Conservation (phyloP, 352 stramenopile genomes). For the Phytophthora vignae region DNA sequence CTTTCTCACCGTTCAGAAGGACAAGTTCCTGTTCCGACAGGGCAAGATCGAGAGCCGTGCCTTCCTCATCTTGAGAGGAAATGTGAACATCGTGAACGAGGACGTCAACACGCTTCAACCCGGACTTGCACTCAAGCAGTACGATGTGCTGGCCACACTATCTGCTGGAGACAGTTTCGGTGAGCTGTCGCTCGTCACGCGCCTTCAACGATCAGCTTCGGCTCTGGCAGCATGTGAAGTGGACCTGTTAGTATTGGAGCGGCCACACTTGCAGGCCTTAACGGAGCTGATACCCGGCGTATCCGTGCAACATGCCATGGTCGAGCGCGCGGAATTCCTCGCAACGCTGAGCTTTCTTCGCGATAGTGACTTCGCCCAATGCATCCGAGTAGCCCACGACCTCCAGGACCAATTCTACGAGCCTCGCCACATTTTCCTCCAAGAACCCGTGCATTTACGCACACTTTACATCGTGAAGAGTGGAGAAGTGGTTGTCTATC, state of each 20-base stretch:
- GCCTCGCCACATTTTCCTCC: conserved; percentile 67
- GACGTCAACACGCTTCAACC: conserved; percentile 48
- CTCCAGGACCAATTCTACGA: conserved; percentile 65
- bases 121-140: conserved; percentile 43
- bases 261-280: conserved; percentile 54
- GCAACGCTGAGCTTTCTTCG: conserved; percentile 64
- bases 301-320: conserved; percentile 74
- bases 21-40: conserved; percentile 71
- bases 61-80: conserved; percentile 81
- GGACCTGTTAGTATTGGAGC: conserved; percentile 81
- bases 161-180: conserved; percentile 75
- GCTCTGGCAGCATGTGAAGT: conserved; percentile 68
- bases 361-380: conserved; percentile 68
- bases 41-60: conserved; percentile 79
- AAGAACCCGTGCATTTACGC: conserved; percentile 52
- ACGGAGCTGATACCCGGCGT: conserved; percentile 58
- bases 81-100: conserved; percentile 84
- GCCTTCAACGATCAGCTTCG: conserved; percentile 72
- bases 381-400: conserved; percentile 80
- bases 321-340: conserved; percentile 76
- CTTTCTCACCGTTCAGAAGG: conserved; percentile 64
- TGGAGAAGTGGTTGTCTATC: conserved; percentile 75
- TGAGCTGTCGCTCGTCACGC: conserved; percentile 75
- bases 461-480: conserved; percentile 77
- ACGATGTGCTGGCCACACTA: conserved; percentile 75